Conservation (phyloP, 2,329 filamentous ascomycete species). For the Pseudogymnoascus sp. region DNA sequence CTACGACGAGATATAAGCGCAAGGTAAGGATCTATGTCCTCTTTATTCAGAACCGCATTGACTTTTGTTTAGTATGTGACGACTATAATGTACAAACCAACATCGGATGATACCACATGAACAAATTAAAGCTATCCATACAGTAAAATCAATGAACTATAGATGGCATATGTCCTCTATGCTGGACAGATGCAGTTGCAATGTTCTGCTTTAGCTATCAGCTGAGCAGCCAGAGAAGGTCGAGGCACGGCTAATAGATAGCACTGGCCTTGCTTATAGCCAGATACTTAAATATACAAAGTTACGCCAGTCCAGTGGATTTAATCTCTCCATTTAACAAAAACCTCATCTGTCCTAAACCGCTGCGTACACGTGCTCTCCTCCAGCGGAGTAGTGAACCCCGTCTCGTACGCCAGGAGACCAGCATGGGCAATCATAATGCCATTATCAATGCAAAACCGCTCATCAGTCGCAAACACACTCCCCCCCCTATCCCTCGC, state of each 20-base stretch:
- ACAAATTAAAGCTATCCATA: neutral
- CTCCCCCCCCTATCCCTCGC: constrained; percentile 78
- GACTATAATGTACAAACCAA: constrained; percentile 93
- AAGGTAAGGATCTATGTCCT: constrained; percentile 53
- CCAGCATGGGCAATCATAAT: constrained; percentile 99
- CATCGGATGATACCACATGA: constrained; percentile 38
- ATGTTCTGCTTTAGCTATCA: neutral
- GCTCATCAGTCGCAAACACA: constrained; percentile 90
- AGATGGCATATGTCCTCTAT: constrained; percentile 3
- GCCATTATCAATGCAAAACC: constrained; percentile 97
- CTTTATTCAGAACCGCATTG: neutral
- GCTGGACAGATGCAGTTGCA: neutral
- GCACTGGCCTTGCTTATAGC: neutral
- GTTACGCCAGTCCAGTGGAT: neutral
- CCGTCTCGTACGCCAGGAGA: constrained; percentile 73
- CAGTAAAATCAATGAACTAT: neutral
- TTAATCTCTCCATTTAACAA: constrained; percentile 66
- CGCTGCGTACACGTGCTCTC: constrained; percentile 81
- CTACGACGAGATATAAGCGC: constrained; percentile 93
- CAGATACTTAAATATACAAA: neutral
- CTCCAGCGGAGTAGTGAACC: constrained; percentile 66
- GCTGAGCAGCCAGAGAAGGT: neutral
- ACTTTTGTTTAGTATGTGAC: constrained; percentile 68
- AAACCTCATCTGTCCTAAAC: constrained; percentile 75
- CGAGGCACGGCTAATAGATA: neutral